Base-by-base conservation (phyloP, 1,139 yeast genomes). In the Schwanniomyces etchellsii region DNA sequence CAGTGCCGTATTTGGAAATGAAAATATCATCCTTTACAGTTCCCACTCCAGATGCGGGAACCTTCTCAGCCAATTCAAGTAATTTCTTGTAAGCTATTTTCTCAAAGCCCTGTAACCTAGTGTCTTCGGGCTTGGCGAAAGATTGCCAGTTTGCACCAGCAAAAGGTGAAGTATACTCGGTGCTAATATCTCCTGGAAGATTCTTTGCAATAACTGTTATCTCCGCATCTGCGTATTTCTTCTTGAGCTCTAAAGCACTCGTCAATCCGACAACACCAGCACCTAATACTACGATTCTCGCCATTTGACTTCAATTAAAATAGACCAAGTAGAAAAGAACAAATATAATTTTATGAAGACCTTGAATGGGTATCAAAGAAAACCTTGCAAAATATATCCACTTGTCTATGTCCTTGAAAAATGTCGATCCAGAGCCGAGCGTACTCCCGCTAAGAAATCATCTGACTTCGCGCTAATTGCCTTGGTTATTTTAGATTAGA, bases 121-220 rank as follows among this genome's bases (percentile, higher is more conserved):
- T 34, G 24, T 68, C 70, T 4, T 55, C 56, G 1, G 42, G 35
- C 2, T 36, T 35, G 1, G 73, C 73, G 48, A 68, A 66, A 4
- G 73, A 64, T 27, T 58, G 61, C 74, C 75, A 64, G 38, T 61
- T 59, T 27, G 69, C 71, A 0, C 71, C 71, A 3, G 71, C 70
- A 42, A 48, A 59, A 2, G 70, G 70, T 1, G 69, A 61, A 3
- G 66, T 52, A 42, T 58, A 64, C 1, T 52, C 51, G 9, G 50
- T 48, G 29, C 62, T 52, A 16, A 55, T 43, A 35, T 64, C 71
- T 3, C 71, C 70, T 1, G 70, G 70, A 12, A 63, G 33, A 35
- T 58, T 56, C 16, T 53, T 52, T 2, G 57, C 67, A 3, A 53
- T 52, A n/a, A 64, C 44, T 3, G 57, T 44, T 22, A 64, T 53